These are phyloP conservation scores for Paramecium octaurelia DNA, from an alignment of 73 alveolate genomes.

Conservation along the genomic window DNA sequence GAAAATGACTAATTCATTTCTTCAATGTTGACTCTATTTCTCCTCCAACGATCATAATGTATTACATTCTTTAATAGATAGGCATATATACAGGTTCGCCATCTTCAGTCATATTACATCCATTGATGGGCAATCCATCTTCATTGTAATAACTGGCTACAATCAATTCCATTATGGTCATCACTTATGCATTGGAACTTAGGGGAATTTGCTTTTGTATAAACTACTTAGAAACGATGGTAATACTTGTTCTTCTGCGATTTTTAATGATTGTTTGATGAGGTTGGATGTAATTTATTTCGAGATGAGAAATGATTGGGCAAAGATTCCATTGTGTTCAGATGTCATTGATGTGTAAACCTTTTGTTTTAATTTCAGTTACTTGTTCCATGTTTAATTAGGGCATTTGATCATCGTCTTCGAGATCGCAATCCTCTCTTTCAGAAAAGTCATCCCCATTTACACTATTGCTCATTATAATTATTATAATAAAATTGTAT, in stretches of 20 bases:
- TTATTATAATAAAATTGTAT: not conserved
- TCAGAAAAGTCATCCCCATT: not conserved
- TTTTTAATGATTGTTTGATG: not conserved
- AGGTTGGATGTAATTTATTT: not conserved
- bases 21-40: constrained; percentile 3
- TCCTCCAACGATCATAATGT: constrained; percentile 17
- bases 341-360: not conserved
- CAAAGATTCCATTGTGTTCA: not conserved
- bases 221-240: not conserved
- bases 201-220: not conserved
- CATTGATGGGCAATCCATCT: not conserved
- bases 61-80: not conserved
- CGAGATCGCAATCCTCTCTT: not conserved
- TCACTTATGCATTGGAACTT: not conserved
- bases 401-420: not conserved
- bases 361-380: not conserved
- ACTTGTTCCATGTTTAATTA: not conserved
- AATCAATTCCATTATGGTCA: not conserved
- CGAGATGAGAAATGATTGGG: not conserved
- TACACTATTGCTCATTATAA: not conserved
- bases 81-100: not conserved
- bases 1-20: too few relatives aligned
- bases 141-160: not conserved
- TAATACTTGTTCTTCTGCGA: constrained; percentile 9
- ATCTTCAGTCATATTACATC: not conserved